Percentiles rank a stretch among this genome's conserved stretches.
Evolutionary conservation across 768 basidiomycete genomes (phyloP).

Genomic region (Serpula lacrymans): DNA sequence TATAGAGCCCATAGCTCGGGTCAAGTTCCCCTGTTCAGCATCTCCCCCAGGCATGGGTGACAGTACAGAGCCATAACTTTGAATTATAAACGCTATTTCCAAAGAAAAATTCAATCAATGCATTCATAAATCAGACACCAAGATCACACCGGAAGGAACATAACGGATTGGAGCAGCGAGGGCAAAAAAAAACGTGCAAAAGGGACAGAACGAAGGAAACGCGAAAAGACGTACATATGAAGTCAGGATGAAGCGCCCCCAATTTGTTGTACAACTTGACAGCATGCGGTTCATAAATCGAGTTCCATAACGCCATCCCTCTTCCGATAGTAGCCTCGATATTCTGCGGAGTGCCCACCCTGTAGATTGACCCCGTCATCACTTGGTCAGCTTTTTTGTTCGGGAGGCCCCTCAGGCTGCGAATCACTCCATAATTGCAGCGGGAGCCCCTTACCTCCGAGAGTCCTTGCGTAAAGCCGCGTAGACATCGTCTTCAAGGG

Average conservation of each 20-base stretch:
- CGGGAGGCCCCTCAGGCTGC: constrained; percentile 14
- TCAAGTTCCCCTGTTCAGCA: constrained; percentile 77
- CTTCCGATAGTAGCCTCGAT: constrained; percentile 67
- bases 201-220: constrained; percentile 32
- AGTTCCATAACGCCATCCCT: constrained; percentile 75
- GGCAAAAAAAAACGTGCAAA: constrained; percentile 31
- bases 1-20: constrained; percentile 79
- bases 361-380: constrained; percentile 31
- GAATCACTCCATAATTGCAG: constrained; percentile 6
- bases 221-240: constrained; percentile 69
- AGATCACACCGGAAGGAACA: constrained; percentile 30
- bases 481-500: constrained; percentile 80
- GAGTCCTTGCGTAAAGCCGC: constrained; percentile 62
- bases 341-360: constrained; percentile 57
- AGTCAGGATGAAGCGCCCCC: constrained; percentile 87
- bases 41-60: constrained; percentile 68
- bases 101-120: constrained; percentile 15
- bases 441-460: constrained; percentile 50
- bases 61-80: constrained; percentile 77
- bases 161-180: constrained; percentile 22
- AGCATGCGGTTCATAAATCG: constrained; percentile 86
- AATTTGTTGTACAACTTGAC: constrained; percentile 88
- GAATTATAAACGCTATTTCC: constrained; percentile 83
- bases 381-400: constrained; percentile 12
- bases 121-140: constrained; percentile 27